Evolutionary conservation across 345 rosid genomes (phyloP).

Genomic region (Eucalyptus tenuipes): DNA sequence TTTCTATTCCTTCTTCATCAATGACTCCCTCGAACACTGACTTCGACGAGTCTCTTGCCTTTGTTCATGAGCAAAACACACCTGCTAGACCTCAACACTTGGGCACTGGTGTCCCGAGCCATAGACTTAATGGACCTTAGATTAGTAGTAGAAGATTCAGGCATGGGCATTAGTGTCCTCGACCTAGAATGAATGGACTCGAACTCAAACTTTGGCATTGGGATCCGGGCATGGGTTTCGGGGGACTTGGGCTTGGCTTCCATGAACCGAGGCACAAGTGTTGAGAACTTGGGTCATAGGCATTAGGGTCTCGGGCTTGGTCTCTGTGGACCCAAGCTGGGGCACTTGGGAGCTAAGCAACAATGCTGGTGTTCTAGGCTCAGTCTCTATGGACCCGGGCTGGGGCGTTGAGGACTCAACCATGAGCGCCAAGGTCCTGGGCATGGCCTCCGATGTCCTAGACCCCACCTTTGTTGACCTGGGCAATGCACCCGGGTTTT

Average conservation of each 20-base stretch:
- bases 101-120: neutral
- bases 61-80: neutral
- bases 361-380: neutral
- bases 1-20: neutral
- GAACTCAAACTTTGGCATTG: neutral
- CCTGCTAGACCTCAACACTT: neutral
- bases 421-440: neutral
- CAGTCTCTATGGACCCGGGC: neutral
- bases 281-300: neutral
- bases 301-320: neutral
- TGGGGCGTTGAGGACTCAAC: neutral
- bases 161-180: neutral
- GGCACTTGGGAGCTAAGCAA: neutral
- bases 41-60: neutral
- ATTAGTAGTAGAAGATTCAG: neutral
- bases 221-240: neutral
- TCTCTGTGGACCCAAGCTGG: accelerated
- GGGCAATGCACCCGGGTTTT: neutral
- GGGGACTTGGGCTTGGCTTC: neutral
- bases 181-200: neutral
- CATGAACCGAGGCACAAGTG: neutral
- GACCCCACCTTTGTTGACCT: neutral
- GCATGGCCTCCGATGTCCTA: neutral
- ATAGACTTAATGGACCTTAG: neutral
- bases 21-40: neutral